Evolutionary conservation across 78 protist species (phyloP).

Genomic region (Dictyostelium discoideum): dicty_2.7 NC_007091.3:2486501-2487000

Average conservation of each 20-base stretch:
- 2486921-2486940: neutral
- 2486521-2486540: constrained; percentile 50
- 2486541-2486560: constrained; percentile 44
- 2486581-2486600: constrained; percentile 24
- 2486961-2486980: neutral
- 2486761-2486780: constrained; percentile 49
- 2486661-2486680: constrained; percentile 36
- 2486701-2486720: constrained; percentile 36
- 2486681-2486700: constrained; percentile 65
- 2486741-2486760: constrained; percentile 2
- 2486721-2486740: constrained; percentile 18
- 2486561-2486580: constrained; percentile 62
- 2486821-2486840: constrained; percentile 2
- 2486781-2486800: constrained; percentile 1
- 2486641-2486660: constrained; percentile 31
- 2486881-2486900: neutral
- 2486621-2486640: neutral
- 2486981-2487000: constrained; percentile 48
- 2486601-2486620: neutral
- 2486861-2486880: neutral
- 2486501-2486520: constrained; percentile 66
- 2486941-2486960: neutral
- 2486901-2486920: neutral
- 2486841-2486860: neutral
- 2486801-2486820: neutral